Conservation (phyloP, 345 rosid genomes). For the Lepidium sativum region DNA sequence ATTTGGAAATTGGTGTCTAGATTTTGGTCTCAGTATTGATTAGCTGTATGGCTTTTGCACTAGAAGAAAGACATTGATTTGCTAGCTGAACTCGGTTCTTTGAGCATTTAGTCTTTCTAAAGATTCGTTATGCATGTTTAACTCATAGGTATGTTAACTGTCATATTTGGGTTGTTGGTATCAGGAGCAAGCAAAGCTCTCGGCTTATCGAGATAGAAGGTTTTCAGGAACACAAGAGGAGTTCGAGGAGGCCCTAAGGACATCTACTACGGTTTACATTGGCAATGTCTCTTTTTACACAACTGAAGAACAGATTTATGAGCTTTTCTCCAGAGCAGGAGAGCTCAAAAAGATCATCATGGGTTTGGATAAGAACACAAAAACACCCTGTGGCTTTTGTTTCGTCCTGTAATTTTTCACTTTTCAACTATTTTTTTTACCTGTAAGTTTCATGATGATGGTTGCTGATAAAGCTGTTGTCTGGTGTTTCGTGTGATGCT, state of each 20-base stretch:
- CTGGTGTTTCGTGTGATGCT: background rate
- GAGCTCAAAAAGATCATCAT: constrained; percentile 92
- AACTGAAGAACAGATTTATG: constrained; percentile 95
- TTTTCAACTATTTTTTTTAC: background rate
- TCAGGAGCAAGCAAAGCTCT: constrained; percentile 74
- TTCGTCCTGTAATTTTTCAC: constrained; percentile 56
- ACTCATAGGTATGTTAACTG: background rate
- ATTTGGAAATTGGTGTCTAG: background rate
- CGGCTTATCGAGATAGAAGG: constrained; percentile 78
- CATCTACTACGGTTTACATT: constrained; percentile 69
- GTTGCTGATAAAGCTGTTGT: background rate
- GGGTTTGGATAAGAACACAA: constrained; percentile 94
- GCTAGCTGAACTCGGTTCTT: background rate
- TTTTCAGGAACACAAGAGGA: constrained; percentile 84
- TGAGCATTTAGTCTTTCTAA: background rate
- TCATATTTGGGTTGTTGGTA: background rate
- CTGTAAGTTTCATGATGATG: background rate
- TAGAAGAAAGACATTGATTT: background rate
- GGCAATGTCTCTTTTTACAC: constrained; percentile 97
- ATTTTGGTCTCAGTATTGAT: background rate
- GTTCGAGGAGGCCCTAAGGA: constrained; percentile 61
- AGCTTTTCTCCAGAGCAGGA: constrained; percentile 91
- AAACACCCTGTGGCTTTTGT: constrained; percentile 98
- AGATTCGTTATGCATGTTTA: background rate
- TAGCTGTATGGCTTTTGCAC: background rate